Evolutionary conservation across 129 eudicot species (phyloP), one percentile per base, ranked within the genome.

Genomic region (Chrysanthemum lavandulifolium): DNA sequence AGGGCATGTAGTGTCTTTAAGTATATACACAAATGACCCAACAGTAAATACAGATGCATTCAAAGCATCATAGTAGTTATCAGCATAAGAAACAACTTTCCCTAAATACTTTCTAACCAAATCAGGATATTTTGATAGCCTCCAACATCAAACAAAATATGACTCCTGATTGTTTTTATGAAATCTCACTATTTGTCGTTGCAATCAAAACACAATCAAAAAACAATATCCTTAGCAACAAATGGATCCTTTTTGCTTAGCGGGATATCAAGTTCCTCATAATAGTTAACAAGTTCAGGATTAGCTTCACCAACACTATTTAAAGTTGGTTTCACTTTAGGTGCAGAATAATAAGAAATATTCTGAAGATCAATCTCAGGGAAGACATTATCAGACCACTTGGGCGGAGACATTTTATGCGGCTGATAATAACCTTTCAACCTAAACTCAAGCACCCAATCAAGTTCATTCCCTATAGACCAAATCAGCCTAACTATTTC

Each of bases 381-480:
- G 79, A 90, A 94, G 61, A 33, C 21, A 80, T 94, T 94, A 73
- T 94, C 99, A 36, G 99, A 94, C 99, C 99, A 94, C 6, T 81
- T 77, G 14, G 99, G 99, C 59, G 90, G 97, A 52, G 74, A 82
- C 97, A 94, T 88, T 21, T 69, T 85, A 54, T 83, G 40, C 64
- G 88, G 90, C 65, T 90, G 88, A 49, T 79, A 45, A 80, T 84
- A 94, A 29, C 97, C 77, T 61, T 83, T 94, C 23, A 94, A 82
- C 72, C 99, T 87, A 74, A 87, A 88, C 74, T 94, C 96, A 80
- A 94, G 92, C 99, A 94, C 90, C 99, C 99, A 94, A 86, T 90
- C 96, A n/a, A 97, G 99, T 13, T 94, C 99, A 7, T 84, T 82
- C 67, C 90, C 87, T 23, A 92, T 68, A 1, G 91, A 81, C 33